These are phyloP conservation scores for Coemansia sp. DNA, from an alignment of 192 early-diverging fungal species.

Conservation along the genomic window DNA sequence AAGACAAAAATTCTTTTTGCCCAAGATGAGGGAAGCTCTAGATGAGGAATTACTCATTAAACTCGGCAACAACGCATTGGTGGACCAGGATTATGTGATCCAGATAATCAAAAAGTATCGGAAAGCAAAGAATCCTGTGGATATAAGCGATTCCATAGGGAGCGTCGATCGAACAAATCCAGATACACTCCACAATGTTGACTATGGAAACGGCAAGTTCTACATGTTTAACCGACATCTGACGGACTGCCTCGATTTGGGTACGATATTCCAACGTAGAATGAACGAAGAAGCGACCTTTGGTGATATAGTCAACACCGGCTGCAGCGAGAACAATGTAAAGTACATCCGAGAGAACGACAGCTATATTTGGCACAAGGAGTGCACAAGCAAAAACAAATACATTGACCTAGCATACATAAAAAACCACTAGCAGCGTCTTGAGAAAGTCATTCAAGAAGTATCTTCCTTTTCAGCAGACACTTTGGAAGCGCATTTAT, in stretches of 20 bases:
- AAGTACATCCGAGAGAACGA: constrained; percentile 36
- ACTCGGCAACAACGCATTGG: constrained; percentile 44
- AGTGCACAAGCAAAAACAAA: constrained; percentile 45
- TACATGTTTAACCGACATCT: constrained; percentile 49
- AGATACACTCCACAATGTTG: constrained; percentile 16
- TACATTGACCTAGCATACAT: constrained; percentile 38
- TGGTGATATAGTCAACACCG: constrained; percentile 44
- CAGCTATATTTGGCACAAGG: constrained; percentile 44
- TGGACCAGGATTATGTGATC: constrained; percentile 40
- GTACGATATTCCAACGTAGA: constrained; percentile 18
- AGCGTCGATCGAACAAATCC: constrained; percentile 3
- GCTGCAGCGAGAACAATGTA: constrained; percentile 34
- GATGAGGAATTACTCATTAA: constrained; percentile 47
- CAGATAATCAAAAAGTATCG: constrained; percentile 15
- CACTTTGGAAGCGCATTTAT: constrained; percentile 7
- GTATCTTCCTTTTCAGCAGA: too few species aligned
- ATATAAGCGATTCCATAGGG: constrained; percentile 44
- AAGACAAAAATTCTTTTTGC: constrained; percentile 40
- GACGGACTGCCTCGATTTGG: constrained; percentile 23
- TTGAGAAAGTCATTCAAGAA: too few species aligned
- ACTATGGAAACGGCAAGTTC: constrained; percentile 51
- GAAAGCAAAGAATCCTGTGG: constrained; percentile 23
- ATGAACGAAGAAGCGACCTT: constrained; percentile 43
- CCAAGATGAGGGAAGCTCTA: constrained; percentile 14
- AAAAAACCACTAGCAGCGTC: constrained; percentile 30